Evolutionary conservation across 2,329 filamentous ascomycete species (phyloP), one percentile per base, ranked within the genome.

Genomic region (Ophiocordyceps sinensis): DNA sequence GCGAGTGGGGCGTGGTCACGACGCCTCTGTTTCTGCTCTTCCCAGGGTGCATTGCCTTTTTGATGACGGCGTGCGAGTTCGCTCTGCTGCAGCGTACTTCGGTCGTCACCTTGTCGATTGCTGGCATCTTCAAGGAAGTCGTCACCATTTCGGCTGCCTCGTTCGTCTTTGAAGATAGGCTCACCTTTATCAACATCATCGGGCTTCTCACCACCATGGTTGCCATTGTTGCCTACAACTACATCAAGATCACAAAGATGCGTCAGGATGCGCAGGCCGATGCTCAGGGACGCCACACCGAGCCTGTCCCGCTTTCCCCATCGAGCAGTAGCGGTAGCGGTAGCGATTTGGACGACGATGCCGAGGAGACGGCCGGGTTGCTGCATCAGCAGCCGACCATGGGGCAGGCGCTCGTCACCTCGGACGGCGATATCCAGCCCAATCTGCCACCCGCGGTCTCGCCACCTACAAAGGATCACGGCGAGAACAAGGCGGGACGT

Each of bases 61-160:
- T 87, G 47, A 98, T 98, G 91, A 96, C 93, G 15, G 79, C 87
- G 0, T 88, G 85, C 41, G 91, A 98, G 62, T 98, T 96, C 58
- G 89, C 91, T 41, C 75, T 98, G 46, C 74, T 98, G 49, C 83
- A 95, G 66, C 85, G 91, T 38, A 96, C 89, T 1, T 93, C 85
- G 1, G 91, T 98, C 41, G 91, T 98, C 40, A 96, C 91, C 0
- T 72, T 98, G 37, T 93, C 84, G 40, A 95, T 98, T 51, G 94
- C 88, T 47, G 91, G 91, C 45, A 96, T 98, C 46, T 96, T 98
- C 71, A 98, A 98, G 60, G 91, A 98, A 65, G 91, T 96, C 34
- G 80, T 98, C 42, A 98, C 91, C 13, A 96, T 98, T 53, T 81
- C 77, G 34, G 87, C 86, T 1, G 89, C 89, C 0, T 83, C 86